Conservation (phyloP, 73 alveolate species). For the Paraurostyla sp. region DNA sequence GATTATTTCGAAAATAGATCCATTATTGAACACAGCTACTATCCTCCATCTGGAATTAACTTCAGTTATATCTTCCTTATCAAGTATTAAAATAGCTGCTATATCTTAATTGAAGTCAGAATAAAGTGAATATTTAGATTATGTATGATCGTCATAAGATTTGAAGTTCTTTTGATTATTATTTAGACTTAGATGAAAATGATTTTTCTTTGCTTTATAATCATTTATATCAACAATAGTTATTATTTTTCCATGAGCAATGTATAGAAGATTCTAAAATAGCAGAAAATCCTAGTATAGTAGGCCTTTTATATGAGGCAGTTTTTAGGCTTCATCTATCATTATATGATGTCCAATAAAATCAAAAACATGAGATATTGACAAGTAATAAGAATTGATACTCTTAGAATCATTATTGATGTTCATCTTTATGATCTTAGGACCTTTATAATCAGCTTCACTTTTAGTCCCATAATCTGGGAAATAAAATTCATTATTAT, state of each 20-base stretch:
- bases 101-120: background rate
- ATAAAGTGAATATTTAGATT: background rate
- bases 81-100: background rate
- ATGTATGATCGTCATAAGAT: background rate
- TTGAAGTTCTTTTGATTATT: background rate
- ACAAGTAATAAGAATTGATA: background rate
- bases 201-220: background rate
- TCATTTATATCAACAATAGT: slow-evolving; percentile 20
- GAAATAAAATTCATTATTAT: background rate
- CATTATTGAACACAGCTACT: background rate
- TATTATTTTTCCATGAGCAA: background rate
- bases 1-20: background rate
- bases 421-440: background rate
- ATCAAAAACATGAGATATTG: background rate
- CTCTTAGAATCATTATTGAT: background rate
- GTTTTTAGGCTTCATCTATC: background rate
- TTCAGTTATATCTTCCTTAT: slow-evolving; percentile 16
- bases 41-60: background rate
- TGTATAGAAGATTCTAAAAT: background rate
- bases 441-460: background rate
- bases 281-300: background rate
- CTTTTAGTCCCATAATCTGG: background rate
- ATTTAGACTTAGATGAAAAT: background rate
- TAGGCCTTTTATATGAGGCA: background rate
- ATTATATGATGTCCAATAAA: background rate